Evolutionary conservation across 2,329 filamentous ascomycete species (phyloP), one percentile per base, ranked within the genome.

Genomic region (Calonectria multiphialidica): DNA sequence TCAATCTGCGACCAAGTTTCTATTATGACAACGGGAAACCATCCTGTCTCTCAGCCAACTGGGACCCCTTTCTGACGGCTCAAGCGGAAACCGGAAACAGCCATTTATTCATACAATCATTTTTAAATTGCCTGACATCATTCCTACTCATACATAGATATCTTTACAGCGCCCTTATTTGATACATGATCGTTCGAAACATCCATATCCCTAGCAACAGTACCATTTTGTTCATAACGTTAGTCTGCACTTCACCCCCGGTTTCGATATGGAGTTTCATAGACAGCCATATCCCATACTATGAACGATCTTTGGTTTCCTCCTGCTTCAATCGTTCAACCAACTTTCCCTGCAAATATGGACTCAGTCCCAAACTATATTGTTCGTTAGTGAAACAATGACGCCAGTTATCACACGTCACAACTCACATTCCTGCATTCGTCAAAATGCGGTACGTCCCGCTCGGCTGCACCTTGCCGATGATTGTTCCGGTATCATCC

Each of bases 401-500:
- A 62, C 18, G 10, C 7, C 12, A 16, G 3, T 33, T 13, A 49
- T 15, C 23, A 18, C 10, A 33, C 16, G 15, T 55, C 2, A 30
- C 45, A 61, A 89, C 91, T 90, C 81, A 93, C 91, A 93, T 91
- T 80, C 92, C 92, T 82, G 93, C 88, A 64, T 91, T 90, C 1
- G 91, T 93, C 64, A 93, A 78, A 35, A 93, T 84, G 44, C 92
- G 88, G 79, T 93, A 93, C 5, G 90, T 93, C 16, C 90, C 90
- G 73, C 90, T 92, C 1, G 87, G 84, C 81, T 91, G 87, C 74
- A 90, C 89, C 74, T 87, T 88, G 25, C 90, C 90, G 30, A 92
- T 84, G 64, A 93, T 88, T 33, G 87, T 80, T 0, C 92, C 92
- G 8, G 83, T 75, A 2, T 85, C 86, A 78, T 93, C 87, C 6